Conservation (phyloP, 768 basidiomycete genomes). For the Lenzites betulinus region DNA sequence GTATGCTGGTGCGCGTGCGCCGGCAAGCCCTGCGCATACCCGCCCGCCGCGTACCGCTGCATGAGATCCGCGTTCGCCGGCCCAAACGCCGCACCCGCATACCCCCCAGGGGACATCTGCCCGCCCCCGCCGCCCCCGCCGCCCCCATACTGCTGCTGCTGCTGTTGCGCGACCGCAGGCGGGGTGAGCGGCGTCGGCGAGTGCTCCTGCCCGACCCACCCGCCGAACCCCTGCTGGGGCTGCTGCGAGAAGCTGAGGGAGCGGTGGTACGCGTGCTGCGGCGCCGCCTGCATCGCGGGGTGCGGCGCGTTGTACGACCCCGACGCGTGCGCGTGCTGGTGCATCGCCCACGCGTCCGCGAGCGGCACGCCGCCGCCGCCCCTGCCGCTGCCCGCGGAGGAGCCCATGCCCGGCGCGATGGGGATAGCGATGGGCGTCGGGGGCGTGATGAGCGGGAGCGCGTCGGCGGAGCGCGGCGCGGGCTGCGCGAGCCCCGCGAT, state of each 20-base stretch:
- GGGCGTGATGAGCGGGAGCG: conserved; percentile 15
- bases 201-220: conserved; percentile 13
- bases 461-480: not conserved
- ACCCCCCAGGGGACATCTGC: conserved; percentile 2
- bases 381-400: too few species aligned
- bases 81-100: conserved; percentile 1
- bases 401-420: not conserved
- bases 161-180: not conserved
- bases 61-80: conserved; percentile 10
- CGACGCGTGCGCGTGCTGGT: not conserved
- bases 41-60: conserved; percentile 12
- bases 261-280: conserved; percentile 16
- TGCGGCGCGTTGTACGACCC: not conserved
- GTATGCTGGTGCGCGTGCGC: conserved; percentile 5
- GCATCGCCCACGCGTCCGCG: conserved; percentile 10
- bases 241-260: conserved; percentile 17
- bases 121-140: too few species aligned
- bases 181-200: conserved; percentile 11
- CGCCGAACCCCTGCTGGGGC: not conserved
- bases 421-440: conserved; percentile 15
- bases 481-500: not conserved
- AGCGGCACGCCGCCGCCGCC: conserved; percentile 1
- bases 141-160: not conserved
- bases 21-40: not conserved
- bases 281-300: conserved; percentile 14